These are phyloP conservation scores for Begonia masoniana DNA, from an alignment of 306 rosid genomes.

Conservation along the genomic window DNA sequence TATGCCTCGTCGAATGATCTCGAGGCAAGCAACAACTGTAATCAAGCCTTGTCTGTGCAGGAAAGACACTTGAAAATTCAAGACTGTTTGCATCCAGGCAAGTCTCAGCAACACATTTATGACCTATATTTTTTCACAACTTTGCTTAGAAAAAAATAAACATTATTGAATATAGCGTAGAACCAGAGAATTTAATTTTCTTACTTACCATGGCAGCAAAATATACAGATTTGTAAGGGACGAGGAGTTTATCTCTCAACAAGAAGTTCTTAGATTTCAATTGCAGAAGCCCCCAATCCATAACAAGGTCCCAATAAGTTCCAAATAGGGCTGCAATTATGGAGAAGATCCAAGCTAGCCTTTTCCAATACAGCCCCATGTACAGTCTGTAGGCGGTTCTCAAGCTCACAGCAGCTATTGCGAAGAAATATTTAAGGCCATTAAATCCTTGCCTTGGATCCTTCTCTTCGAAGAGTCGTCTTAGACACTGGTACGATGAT, in stretches of 20 bases:
- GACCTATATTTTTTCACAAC: conserved; percentile 23
- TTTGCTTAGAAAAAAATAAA: not conserved
- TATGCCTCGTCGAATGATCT: conserved; percentile 63
- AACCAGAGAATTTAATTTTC: not conserved
- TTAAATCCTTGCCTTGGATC: conserved; percentile 54
- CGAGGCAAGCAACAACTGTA: conserved; percentile 34
- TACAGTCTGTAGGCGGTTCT: conserved; percentile 31
- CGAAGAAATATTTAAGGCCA: conserved; percentile 40
- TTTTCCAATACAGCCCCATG: conserved; percentile 18
- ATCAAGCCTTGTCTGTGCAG: conserved; percentile 32
- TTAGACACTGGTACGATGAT: conserved; percentile 29
- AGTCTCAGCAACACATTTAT: conserved; percentile 55
- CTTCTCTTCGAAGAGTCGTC: conserved; percentile 47
- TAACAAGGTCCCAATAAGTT: conserved; percentile 58
- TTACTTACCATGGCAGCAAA: conserved; percentile 44
- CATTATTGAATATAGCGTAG: no score
- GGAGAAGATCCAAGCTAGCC: conserved; percentile 36
- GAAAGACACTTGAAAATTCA: conserved; percentile 22
- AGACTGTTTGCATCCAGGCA: conserved; percentile 58
- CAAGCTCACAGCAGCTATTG: conserved; percentile 46
- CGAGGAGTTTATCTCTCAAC: conserved; percentile 57
- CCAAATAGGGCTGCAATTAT: conserved; percentile 29
- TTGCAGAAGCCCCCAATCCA: conserved; percentile 69
- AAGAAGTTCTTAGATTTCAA: conserved; percentile 42
- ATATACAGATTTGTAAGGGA: conserved; percentile 36